Conservation (phyloP, 805 yeast species). For the Kluyveromyces dobzhanskii region DNA sequence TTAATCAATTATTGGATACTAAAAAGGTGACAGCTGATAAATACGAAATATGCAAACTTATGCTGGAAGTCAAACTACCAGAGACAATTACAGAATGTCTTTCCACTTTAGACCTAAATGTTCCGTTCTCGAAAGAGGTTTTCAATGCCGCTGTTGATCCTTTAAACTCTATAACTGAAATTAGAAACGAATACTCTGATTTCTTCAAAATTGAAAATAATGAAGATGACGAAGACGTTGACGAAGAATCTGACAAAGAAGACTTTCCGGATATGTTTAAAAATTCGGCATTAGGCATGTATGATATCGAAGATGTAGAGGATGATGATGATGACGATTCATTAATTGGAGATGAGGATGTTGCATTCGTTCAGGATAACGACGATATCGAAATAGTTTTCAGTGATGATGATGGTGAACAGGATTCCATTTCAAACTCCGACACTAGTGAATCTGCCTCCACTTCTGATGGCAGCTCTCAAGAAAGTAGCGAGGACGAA, state of each 20-base stretch:
- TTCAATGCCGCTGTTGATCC: conserved; percentile 54
- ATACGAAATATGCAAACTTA: conserved; percentile 52
- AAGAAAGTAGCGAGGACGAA: conserved; percentile 24
- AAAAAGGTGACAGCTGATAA: conserved; percentile 49
- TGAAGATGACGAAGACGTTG: conserved; percentile 47
- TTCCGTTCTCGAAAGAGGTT: conserved; percentile 54
- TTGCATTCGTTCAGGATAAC: conserved; percentile 30
- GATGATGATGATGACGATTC: conserved; percentile 52
- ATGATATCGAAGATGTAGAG: conserved; percentile 69
- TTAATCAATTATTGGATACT: conserved; percentile 33
- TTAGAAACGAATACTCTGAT: conserved; percentile 49
- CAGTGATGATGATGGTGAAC: conserved; percentile 28
- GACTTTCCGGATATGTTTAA: conserved; percentile 77
- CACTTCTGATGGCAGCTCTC: conserved; percentile 17
- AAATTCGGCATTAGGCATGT: conserved; percentile 91
- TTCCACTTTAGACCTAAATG: conserved; percentile 63
- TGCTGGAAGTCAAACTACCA: conserved; percentile 62
- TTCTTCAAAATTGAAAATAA: conserved; percentile 50
- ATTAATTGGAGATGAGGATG: conserved; percentile 37
- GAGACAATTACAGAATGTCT: conserved; percentile 49
- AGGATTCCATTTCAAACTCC: conserved; percentile 14
- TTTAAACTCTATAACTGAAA: conserved; percentile 46
- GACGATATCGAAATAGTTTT: conserved; percentile 30
- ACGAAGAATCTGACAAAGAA: conserved; percentile 54
- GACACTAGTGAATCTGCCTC: neutral